Conservation (phyloP, 345 rosid species). For the Physaria fendleri region DNA sequence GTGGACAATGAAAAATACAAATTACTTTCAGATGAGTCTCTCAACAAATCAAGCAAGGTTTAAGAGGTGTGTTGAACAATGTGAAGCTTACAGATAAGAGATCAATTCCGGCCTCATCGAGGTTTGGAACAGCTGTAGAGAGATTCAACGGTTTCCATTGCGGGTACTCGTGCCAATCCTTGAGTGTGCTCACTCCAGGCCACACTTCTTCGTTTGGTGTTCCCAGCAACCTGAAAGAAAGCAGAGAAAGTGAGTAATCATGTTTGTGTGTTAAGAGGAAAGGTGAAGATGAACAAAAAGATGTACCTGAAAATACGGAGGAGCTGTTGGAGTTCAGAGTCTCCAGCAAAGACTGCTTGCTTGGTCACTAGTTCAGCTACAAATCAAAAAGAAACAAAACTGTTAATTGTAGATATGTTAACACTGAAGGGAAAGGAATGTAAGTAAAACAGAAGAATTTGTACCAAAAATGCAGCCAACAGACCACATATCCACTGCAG, state of each 20-base stretch:
- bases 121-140: conserved; percentile 58
- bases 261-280: neutral
- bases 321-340: conserved; percentile 94
- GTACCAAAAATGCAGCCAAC: conserved; percentile 92
- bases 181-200: conserved; percentile 87
- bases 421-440: neutral
- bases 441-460: neutral
- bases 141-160: conserved; percentile 79
- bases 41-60: neutral
- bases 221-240: conserved; percentile 59
- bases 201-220: conserved; percentile 89
- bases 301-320: conserved; percentile 78
- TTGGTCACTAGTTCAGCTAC: conserved; percentile 77
- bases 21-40: neutral
- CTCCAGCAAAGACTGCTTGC: conserved; percentile 88
- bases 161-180: conserved; percentile 98
- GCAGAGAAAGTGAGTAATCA: neutral
- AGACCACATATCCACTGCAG: conserved; percentile 96
- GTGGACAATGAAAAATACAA: conserved; percentile 15
- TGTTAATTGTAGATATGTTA: neutral
- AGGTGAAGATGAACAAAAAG: conserved; percentile 10
- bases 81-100: conserved; percentile 58
- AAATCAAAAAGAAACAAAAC: conserved; percentile 9
- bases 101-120: conserved; percentile 68
- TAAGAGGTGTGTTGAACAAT: neutral